phyloP scores from a whole-genome alignment of 148 eudicot species.

The Chenopodium quinoa region DNA sequence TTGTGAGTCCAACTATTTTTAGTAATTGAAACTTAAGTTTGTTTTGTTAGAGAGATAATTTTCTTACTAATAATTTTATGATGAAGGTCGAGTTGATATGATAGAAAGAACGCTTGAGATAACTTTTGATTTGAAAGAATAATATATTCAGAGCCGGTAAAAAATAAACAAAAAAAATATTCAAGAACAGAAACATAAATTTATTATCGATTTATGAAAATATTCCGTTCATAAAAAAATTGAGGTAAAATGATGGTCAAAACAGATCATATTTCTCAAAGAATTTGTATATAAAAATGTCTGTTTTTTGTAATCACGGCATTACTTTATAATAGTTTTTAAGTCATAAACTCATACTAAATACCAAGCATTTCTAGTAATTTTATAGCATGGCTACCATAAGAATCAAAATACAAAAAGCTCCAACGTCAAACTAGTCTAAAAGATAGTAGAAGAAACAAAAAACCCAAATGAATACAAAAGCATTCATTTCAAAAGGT shows the following conservation, averaged over 20 bases:
- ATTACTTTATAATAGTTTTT: too few species aligned
- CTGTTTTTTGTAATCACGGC: neutral
- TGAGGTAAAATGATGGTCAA: too few species aligned
- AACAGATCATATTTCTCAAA: too few species aligned
- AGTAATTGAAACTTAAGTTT: neutral
- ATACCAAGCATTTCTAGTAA: too few species aligned
- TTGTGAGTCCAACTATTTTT: neutral
- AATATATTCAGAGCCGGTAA: neutral
- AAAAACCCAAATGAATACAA: conserved; percentile 15
- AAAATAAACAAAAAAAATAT: neutral
- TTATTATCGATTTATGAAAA: too few species aligned
- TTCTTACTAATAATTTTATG: neutral
- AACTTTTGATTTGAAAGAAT: neutral
- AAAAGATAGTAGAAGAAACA: conserved; percentile 1
- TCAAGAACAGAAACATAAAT: neutral
- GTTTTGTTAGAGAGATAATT: neutral
- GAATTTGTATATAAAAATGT: neutral
- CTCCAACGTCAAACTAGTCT: neutral
- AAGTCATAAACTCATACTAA: too few species aligned
- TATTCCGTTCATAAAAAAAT: too few species aligned
- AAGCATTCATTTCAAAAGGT: conserved; percentile 11
- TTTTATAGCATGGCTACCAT: too few species aligned
- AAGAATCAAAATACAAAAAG: neutral
- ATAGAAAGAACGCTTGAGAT: neutral
- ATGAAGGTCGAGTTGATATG: neutral